A percentile compares a stretch with the other conserved stretches of the same genome.
Evolutionary conservation across 2,329 filamentous ascomycete species (phyloP).

Genomic region (Pseudophaeomoniella oleicola): DNA sequence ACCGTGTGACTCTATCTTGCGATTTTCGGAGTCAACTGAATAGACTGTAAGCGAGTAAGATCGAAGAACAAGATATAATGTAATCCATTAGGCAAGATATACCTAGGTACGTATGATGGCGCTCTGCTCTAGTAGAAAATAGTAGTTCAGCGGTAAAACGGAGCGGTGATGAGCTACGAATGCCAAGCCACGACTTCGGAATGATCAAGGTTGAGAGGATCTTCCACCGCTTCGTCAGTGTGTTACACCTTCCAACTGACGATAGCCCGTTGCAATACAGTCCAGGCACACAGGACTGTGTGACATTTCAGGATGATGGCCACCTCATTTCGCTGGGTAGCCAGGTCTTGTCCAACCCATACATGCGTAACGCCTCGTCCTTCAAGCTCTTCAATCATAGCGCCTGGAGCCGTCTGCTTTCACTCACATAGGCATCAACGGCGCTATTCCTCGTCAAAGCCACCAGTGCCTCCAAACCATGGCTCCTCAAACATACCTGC

Average conservation of each 20-base stretch:
- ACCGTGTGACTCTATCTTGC: too few relatives aligned
- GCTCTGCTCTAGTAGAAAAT: too few relatives aligned
- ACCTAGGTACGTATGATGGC: too few relatives aligned
- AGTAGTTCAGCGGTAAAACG: too few relatives aligned
- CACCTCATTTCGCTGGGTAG: constrained; percentile 29
- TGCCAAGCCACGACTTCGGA: background rate
- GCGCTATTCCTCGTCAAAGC: constrained; percentile 34
- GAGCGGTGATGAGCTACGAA: background rate
- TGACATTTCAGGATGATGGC: constrained; percentile 22
- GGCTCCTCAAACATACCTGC: constrained; percentile 18
- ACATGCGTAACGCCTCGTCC: constrained; percentile 19
- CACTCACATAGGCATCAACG: constrained; percentile 26
- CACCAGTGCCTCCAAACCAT: constrained; percentile 29
- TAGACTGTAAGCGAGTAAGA: too few relatives aligned
- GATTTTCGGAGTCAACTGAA: too few relatives aligned
- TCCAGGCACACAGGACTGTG: constrained; percentile 1
- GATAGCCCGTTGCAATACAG: background rate
- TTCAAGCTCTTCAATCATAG: constrained; percentile 15
- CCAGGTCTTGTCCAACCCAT: constrained; percentile 20
- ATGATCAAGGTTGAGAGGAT: background rate
- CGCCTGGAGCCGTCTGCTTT: constrained; percentile 14
- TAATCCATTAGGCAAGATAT: too few relatives aligned
- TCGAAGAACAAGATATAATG: too few relatives aligned
- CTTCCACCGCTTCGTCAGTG: background rate
- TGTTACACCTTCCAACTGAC: background rate